A percentile compares a stretch with the other conserved stretches of the same genome.
Evolutionary conservation across 2,329 filamentous ascomycete species (phyloP).

Genomic region (Periconia digitata): DNA sequence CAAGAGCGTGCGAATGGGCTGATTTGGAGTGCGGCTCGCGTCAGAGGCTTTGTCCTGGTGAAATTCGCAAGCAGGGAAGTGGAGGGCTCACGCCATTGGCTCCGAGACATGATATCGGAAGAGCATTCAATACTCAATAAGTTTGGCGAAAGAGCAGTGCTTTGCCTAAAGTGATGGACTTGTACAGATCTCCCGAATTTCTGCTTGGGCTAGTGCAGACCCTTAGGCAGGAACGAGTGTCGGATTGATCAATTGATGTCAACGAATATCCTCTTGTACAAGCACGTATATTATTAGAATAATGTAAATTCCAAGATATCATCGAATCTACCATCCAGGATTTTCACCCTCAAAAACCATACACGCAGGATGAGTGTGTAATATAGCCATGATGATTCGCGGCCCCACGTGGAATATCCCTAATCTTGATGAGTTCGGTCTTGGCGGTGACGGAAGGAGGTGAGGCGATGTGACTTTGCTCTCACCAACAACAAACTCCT

Average conservation of each 20-base stretch:
- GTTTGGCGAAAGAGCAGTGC: slow-evolving; percentile 79
- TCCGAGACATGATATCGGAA: slow-evolving; percentile 70
- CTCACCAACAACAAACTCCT: neutral
- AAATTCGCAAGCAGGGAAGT: slow-evolving; percentile 86
- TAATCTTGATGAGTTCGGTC: slow-evolving; percentile 3
- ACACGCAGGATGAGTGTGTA: too few relatives aligned
- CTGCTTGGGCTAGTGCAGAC: too few relatives aligned
- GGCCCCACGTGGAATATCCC: slow-evolving; percentile 6
- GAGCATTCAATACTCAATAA: slow-evolving; percentile 70
- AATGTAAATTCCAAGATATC: neutral
- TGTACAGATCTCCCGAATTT: too few relatives aligned
- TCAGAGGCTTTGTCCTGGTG: slow-evolving; percentile 74
- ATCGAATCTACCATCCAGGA: too few relatives aligned
- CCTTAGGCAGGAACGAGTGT: too few relatives aligned
- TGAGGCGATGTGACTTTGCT: neutral
- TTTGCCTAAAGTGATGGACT: slow-evolving; percentile 62
- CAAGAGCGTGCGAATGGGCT: slow-evolving; percentile 54
- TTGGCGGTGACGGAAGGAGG: slow-evolving; percentile 4
- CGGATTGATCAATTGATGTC: too few relatives aligned
- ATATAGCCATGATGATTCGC: too few relatives aligned
- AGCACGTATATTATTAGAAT: neutral
- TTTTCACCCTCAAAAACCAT: too few relatives aligned
- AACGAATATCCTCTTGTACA: too few relatives aligned
- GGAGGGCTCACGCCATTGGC: slow-evolving; percentile 79
- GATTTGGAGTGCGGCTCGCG: slow-evolving; percentile 42